Conservation (phyloP, 768 basidiomycete species). For the Aureoboletus auriporus region DNA sequence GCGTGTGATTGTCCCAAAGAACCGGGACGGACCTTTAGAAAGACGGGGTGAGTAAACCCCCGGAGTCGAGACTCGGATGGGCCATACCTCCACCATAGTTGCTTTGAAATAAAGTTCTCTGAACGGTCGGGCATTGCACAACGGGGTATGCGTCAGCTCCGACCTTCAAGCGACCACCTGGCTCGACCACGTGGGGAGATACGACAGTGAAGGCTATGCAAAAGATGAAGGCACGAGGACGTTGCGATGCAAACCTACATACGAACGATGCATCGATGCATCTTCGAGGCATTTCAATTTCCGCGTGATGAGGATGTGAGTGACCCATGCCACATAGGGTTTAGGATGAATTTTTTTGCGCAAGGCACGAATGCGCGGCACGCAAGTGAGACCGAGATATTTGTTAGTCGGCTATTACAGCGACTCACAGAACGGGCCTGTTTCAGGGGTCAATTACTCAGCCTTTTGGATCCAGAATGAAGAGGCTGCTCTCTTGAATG, state of each 20-base stretch:
- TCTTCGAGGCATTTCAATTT: constrained; percentile 91
- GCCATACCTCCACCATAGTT: constrained; percentile 53
- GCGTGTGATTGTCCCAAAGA: constrained; percentile 88
- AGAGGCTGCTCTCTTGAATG: constrained; percentile 54
- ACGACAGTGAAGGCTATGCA: constrained; percentile 69
- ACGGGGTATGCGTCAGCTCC: constrained; percentile 72
- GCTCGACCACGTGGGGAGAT: constrained; percentile 77
- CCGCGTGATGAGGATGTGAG: constrained; percentile 81
- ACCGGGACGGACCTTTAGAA: constrained; percentile 69
- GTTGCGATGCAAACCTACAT: constrained; percentile 24
- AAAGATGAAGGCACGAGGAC: not conserved
- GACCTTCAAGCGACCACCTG: constrained; percentile 88
- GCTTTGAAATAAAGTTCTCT: constrained; percentile 83
- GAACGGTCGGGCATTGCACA: constrained; percentile 66
- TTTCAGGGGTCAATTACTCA: constrained; percentile 69
- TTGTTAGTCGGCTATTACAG: constrained; percentile 41
- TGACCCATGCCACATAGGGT: constrained; percentile 75
- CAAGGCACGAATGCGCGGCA: constrained; percentile 55
- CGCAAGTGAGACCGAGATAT: constrained; percentile 86
- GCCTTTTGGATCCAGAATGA: constrained; percentile 53
- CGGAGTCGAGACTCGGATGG: constrained; percentile 28
- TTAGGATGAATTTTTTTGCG: too few relatives aligned
- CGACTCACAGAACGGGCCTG: constrained; percentile 43
- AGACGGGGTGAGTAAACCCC: not conserved
- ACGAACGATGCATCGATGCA: constrained; percentile 51